These are phyloP conservation scores for Glomus cerebriforme DNA, from an alignment of 192 early-diverging fungal genomes.

Conservation along the genomic window DNA sequence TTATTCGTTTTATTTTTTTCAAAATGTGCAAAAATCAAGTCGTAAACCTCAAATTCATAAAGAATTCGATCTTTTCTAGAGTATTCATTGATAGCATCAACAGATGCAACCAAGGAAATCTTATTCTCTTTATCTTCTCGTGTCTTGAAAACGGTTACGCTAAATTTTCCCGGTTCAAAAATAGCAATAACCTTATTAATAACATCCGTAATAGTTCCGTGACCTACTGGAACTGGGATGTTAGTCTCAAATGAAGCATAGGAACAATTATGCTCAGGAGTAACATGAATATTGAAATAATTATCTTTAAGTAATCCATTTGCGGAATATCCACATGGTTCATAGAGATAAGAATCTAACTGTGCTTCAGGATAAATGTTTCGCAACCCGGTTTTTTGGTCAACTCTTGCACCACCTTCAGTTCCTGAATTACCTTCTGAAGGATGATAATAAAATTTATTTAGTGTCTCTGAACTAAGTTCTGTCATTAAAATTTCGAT, in stretches of 20 bases:
- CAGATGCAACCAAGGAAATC: conserved; percentile 44
- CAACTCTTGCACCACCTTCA: conserved; percentile 65
- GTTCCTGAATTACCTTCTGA: conserved; percentile 62
- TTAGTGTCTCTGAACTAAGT: conserved; percentile 78
- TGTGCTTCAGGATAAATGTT: conserved; percentile 78
- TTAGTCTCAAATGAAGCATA: conserved; percentile 99
- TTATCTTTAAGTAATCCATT: conserved; percentile 82
- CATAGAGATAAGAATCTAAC: conserved; percentile 89
- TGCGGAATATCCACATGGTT: conserved; percentile 95
- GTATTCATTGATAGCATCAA: conserved; percentile 63
- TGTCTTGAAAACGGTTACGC: conserved; percentile 64
- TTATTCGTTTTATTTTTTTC: neutral
- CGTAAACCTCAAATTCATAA: conserved; percentile 81
- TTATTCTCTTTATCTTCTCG: conserved; percentile 38
- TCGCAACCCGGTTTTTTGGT: conserved; percentile 77
- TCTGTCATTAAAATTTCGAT: conserved; percentile 97
- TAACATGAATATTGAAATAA: conserved; percentile 98
- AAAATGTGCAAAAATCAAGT: conserved; percentile 80
- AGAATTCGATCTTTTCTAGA: conserved; percentile 68
- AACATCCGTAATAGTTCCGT: conserved; percentile 70
- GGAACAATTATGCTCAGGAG: conserved; percentile 96
- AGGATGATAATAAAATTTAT: conserved; percentile 68
- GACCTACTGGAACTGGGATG: conserved; percentile 81
- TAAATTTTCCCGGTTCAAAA: conserved; percentile 86
- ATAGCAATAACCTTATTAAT: conserved; percentile 70